These are phyloP conservation scores for Kodamaea hsintzibuensis DNA, from an alignment of 805 yeast genomes.

Conservation along the genomic window DNA sequence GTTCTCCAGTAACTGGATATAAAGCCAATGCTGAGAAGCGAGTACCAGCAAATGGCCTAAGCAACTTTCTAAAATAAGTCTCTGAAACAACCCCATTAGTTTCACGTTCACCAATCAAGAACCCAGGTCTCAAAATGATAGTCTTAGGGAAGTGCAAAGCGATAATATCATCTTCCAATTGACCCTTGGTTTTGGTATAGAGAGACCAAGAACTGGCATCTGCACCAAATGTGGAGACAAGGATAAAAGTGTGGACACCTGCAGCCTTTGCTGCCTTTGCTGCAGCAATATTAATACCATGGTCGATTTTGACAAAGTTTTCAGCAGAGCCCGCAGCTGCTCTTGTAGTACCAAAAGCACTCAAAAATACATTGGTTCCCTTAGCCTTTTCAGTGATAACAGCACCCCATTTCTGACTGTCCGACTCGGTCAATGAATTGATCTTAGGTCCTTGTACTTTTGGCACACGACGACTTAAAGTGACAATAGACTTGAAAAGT, in stretches of 20 bases:
- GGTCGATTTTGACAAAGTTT: slow-evolving; percentile 69
- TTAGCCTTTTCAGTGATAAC: slow-evolving; percentile 32
- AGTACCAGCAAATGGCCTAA: slow-evolving; percentile 8
- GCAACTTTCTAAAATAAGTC: too few relatives aligned
- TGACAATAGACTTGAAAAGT: slow-evolving; percentile 39
- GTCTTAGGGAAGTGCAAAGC: slow-evolving; percentile 68
- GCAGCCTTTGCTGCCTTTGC: slow-evolving; percentile 73
- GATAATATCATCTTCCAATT: slow-evolving; percentile 66
- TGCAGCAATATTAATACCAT: slow-evolving; percentile 64
- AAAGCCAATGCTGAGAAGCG: neutral
- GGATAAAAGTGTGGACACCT: slow-evolving; percentile 66
- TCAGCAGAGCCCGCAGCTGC: slow-evolving; percentile 75
- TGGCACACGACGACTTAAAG: slow-evolving; percentile 54
- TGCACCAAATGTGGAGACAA: slow-evolving; percentile 70
- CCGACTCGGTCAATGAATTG: slow-evolving; percentile 42
- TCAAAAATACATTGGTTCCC: slow-evolving; percentile 41
- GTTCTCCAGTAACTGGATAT: neutral
- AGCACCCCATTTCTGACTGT: slow-evolving; percentile 52
- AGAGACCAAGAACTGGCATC: slow-evolving; percentile 52
- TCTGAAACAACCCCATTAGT: too few relatives aligned
- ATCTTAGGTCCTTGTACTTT: slow-evolving; percentile 31
- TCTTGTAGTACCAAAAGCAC: slow-evolving; percentile 76
- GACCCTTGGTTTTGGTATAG: slow-evolving; percentile 71
- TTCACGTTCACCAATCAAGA: slow-evolving; percentile 54
- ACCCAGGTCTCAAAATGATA: slow-evolving; percentile 77